Evolutionary conservation across 225 moss, liverwort and hornwort species (phyloP).

Genomic region (Asterella californica): DNA sequence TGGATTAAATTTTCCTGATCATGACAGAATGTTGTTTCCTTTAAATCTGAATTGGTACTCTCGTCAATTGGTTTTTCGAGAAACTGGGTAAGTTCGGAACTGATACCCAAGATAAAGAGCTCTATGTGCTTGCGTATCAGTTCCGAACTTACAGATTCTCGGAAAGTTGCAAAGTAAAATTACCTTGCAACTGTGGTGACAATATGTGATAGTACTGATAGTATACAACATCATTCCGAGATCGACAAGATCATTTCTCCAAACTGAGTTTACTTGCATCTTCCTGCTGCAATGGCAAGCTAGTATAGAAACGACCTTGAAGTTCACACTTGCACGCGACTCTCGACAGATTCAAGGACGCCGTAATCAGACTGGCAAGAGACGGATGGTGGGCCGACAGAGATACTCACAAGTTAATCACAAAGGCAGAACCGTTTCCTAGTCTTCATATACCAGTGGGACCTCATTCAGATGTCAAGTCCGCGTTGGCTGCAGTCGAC

Average conservation of each 20-base stretch:
- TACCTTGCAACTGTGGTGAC: neutral
- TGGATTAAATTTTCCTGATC: too few species aligned
- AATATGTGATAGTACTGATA: neutral
- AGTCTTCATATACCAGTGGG: neutral
- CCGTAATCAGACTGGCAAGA: neutral
- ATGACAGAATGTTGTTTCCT: too few species aligned
- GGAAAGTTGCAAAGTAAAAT: too few species aligned
- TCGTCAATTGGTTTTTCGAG: too few species aligned
- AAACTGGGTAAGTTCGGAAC: too few species aligned
- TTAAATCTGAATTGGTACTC: too few species aligned
- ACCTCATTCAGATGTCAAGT: neutral
- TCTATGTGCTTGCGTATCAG: too few species aligned
- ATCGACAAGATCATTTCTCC: neutral
- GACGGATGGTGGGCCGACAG: too few species aligned
- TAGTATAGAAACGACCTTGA: neutral
- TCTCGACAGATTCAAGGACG: neutral
- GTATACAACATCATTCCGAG: neutral
- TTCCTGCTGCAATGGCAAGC: neutral
- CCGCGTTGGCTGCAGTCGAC: neutral
- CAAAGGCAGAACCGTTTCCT: neutral
- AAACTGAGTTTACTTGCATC: neutral
- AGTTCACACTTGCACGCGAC: neutral
- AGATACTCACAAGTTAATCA: conserved; percentile 4
- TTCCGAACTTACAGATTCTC: too few species aligned
- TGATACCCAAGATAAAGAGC: too few species aligned